phyloP scores from a whole-genome alignment of 108 stramenopile genomes.

The Aurantiochytrium sp. region DNA sequence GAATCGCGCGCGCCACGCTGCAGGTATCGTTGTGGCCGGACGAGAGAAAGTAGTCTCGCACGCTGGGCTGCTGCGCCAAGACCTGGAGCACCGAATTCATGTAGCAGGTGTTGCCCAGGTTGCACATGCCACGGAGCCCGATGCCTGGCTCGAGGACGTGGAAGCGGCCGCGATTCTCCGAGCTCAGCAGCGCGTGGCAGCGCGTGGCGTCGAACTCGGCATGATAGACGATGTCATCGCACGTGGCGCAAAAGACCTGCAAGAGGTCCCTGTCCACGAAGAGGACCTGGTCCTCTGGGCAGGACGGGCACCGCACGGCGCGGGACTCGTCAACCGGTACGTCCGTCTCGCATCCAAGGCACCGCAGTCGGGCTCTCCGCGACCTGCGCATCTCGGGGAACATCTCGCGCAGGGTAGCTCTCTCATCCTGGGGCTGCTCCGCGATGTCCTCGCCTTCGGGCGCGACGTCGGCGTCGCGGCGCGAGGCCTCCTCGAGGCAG shows the following conservation, averaged over 20 bases:
- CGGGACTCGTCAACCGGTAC: no score
- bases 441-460: no score
- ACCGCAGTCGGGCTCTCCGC: no score
- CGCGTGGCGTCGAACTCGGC: slow-evolving; percentile 2
- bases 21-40: neutral
- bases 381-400: no score
- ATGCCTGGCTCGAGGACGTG: neutral
- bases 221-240: neutral
- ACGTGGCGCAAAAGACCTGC: neutral
- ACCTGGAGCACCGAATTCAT: slow-evolving; percentile 33
- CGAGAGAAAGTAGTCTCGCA: neutral
- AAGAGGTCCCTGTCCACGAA: neutral
- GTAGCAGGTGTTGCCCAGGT: slow-evolving; percentile 31
- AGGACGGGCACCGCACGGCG: neutral
- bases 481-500: neutral
- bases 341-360: no score
- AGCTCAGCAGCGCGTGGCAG: neutral
- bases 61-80: neutral
- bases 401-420: no score
- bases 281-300: neutral
- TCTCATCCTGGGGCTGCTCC: no score
- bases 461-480: no score
- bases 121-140: slow-evolving; percentile 24
- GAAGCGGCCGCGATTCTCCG: neutral
- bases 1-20: neutral